These are phyloP conservation scores for Epichloe festucae DNA, from an alignment of 2,329 filamentous ascomycete genomes.

Conservation along the genomic window DNA sequence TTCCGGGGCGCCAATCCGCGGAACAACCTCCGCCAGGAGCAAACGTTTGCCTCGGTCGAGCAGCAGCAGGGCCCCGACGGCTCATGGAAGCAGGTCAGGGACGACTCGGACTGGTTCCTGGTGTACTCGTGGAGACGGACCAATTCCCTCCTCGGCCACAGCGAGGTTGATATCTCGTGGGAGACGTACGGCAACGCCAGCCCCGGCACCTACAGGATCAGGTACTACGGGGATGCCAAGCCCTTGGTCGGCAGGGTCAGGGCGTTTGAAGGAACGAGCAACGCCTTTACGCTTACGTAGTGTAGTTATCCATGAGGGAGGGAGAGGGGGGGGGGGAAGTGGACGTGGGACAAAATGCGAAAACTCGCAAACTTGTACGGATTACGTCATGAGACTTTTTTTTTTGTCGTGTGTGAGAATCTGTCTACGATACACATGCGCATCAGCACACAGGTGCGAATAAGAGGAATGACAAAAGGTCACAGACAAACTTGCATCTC, in stretches of 20 bases:
- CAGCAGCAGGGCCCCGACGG: slow-evolving; percentile 32
- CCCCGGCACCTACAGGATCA: slow-evolving; percentile 60
- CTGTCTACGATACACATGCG: too few species aligned
- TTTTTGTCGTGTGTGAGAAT: too few species aligned
- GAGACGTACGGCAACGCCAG: slow-evolving; percentile 39
- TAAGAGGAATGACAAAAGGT: too few species aligned
- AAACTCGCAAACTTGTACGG: too few species aligned
- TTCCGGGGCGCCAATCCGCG: slow-evolving; percentile 85
- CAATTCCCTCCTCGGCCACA: slow-evolving; percentile 56
- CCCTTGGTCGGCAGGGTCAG: slow-evolving; percentile 27
- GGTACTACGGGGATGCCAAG: slow-evolving; percentile 80
- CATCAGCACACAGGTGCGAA: too few species aligned
- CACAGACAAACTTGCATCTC: too few species aligned
- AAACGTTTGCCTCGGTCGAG: slow-evolving; percentile 69
- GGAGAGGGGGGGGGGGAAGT: too few species aligned
- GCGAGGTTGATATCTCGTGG: slow-evolving; percentile 71
- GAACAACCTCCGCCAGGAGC: slow-evolving; percentile 70
- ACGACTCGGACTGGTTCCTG: slow-evolving; percentile 73
- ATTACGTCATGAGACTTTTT: too few species aligned
- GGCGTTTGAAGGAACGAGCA: slow-evolving; percentile 12
- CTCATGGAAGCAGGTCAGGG: slow-evolving; percentile 52
- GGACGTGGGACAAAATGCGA: too few species aligned
- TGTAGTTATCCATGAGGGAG: too few species aligned
- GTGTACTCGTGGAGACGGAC: slow-evolving; percentile 69
- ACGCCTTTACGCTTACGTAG: slow-evolving; percentile 9